Evolutionary conservation across 176 grass and related monocot genomes (phyloP).

Genomic region (Lolium rigidum): DNA sequence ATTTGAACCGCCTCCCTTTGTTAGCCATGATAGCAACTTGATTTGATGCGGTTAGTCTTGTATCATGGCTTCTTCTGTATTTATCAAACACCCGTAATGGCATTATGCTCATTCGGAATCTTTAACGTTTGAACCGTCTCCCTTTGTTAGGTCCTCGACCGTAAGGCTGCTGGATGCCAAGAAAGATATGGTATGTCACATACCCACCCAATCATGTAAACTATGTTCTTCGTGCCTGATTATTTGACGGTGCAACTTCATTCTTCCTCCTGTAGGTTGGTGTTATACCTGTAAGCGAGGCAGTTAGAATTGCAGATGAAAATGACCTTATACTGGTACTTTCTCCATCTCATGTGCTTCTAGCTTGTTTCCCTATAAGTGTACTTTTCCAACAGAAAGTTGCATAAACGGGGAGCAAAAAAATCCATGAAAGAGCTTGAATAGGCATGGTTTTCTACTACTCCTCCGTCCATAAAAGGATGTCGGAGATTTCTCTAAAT

Average conservation of each 20-base stretch:
- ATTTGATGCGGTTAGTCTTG: background rate
- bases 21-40: background rate
- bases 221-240: background rate
- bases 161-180: constrained; percentile 91
- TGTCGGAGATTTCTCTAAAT: too few relatives aligned
- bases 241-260: background rate
- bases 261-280: constrained; percentile 66
- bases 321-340: constrained; percentile 76
- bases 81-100: background rate
- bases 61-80: constrained; percentile 1
- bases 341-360: constrained; percentile 16
- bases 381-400: background rate
- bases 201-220: constrained; percentile 3
- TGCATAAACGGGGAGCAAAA: background rate
- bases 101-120: background rate
- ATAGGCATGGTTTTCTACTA: background rate
- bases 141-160: constrained; percentile 65
- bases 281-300: constrained; percentile 75
- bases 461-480: background rate
- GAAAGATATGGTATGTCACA: constrained; percentile 78
- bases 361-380: background rate
- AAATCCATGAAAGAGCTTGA: background rate
- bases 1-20: too few relatives aligned
- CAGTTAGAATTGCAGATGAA: constrained; percentile 65
- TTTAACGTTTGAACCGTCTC: constrained; percentile 25